Evolutionary conservation across 1,284 basidiomycete genomes (phyloP).

Genomic region (Rhodotorula mucilaginosa): DNA sequence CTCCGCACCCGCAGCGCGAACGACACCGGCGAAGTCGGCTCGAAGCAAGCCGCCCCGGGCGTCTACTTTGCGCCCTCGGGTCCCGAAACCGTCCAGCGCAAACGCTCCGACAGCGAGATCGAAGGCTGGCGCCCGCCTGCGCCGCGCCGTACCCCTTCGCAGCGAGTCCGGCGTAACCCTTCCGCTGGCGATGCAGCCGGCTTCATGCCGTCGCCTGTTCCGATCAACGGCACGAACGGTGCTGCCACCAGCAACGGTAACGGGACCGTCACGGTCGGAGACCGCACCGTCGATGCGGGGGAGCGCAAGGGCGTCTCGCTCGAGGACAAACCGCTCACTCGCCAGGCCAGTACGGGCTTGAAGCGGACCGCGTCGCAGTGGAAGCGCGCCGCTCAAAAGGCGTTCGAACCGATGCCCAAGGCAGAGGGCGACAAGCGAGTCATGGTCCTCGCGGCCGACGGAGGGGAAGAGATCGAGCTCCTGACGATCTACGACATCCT

Average conservation of each 20-base stretch:
- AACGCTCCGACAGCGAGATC: conserved; percentile 20
- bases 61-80: conserved; percentile 35
- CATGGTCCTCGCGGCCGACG: conserved; percentile 77
- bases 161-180: conserved; percentile 21
- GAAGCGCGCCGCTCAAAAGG: conserved; percentile 21
- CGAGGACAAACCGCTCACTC: conserved; percentile 34
- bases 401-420: conserved; percentile 33
- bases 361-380: conserved; percentile 30
- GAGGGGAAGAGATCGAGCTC: conserved; percentile 80
- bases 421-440: conserved; percentile 49
- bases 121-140: conserved; percentile 29
- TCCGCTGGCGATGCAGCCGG: neutral
- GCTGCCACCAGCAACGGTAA: too few species aligned
- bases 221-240: too few species aligned
- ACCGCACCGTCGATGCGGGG: conserved; percentile 21
- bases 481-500: conserved; percentile 76
- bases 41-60: conserved; percentile 32
- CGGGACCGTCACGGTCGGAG: conserved; percentile 17
- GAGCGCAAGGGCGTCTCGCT: conserved; percentile 32
- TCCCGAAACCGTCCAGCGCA: neutral
- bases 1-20: conserved; percentile 12
- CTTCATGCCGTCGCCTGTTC: too few species aligned
- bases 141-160: conserved; percentile 33
- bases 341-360: conserved; percentile 19
- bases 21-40: conserved; percentile 22